These are phyloP conservation scores for Aspergillus sp. DNA, from an alignment of 2,329 filamentous ascomycete genomes.

Conservation along the genomic window DNA sequence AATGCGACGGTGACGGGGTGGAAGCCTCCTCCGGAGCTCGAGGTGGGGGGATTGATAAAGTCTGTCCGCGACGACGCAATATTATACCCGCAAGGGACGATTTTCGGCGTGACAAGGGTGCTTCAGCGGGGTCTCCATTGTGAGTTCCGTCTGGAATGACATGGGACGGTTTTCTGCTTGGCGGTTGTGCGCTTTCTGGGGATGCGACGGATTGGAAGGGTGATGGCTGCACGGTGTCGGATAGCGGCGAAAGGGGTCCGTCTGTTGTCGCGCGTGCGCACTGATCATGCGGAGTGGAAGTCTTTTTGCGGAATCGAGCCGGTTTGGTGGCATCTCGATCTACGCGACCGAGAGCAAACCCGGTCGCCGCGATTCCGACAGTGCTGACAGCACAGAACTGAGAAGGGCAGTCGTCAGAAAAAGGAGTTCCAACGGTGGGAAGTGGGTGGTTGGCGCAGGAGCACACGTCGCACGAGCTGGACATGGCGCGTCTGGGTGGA, in stretches of 20 bases:
- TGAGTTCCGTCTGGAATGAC: conserved; percentile 14
- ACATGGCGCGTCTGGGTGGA: background rate
- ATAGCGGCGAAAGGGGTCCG: conserved; percentile 11
- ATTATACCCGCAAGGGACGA: conserved; percentile 28
- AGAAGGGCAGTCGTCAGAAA: conserved; percentile 7
- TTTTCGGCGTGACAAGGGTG: conserved; percentile 20
- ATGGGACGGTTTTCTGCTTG: conserved; percentile 6
- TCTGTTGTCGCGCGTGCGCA: conserved; percentile 15
- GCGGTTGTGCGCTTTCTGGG: conserved; percentile 13
- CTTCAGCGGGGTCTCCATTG: conserved; percentile 12
- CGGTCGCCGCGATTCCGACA: conserved; percentile 59
- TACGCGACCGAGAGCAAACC: conserved; percentile 56
- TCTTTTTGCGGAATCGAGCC: conserved; percentile 25
- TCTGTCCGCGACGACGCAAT: conserved; percentile 36
- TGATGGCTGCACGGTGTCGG: conserved; percentile 14
- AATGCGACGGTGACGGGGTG: conserved; percentile 22
- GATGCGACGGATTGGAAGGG: conserved; percentile 17
- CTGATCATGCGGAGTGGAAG: conserved; percentile 19
- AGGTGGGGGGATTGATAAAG: conserved; percentile 30
- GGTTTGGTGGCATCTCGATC: conserved; percentile 36
- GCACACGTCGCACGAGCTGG: background rate
- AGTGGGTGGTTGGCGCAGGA: background rate
- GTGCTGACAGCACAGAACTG: conserved; percentile 64
- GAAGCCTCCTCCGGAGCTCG: conserved; percentile 25
- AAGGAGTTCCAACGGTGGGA: background rate